A percentile compares a stretch with the other conserved stretches of the same genome.
Conservation (phyloP, 306 rosid genomes). For the Glycyrrhiza uralensis region DNA sequence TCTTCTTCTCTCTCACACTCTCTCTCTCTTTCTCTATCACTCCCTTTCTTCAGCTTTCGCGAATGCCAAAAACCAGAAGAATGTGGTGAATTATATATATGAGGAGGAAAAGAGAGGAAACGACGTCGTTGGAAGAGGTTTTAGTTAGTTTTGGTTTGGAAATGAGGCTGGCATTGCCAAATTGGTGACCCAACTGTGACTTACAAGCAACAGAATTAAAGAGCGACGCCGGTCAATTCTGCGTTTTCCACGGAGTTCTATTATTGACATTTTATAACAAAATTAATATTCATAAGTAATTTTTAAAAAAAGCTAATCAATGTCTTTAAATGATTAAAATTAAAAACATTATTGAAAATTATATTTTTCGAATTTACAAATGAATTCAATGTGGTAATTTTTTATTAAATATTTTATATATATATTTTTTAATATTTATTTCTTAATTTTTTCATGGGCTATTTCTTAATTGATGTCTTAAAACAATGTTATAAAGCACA, state of each 20-base stretch:
- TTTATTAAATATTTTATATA: no score
- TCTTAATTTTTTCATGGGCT: no score
- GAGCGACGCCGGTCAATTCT: conserved; percentile 24
- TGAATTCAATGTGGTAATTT: no score
- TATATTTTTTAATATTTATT: no score
- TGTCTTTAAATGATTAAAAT: no score
- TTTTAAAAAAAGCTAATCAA: no score
- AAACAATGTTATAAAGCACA: no score
- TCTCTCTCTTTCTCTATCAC: neutral
- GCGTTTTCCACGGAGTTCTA: conserved; percentile 23
- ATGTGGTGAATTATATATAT: neutral
- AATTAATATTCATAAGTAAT: no score
- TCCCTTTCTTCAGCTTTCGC: neutral
- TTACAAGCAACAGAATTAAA: neutral
- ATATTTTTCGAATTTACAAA: no score
- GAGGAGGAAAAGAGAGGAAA: neutral
- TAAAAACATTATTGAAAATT: no score
- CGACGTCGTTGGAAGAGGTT: conserved; percentile 12
- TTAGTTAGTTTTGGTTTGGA: neutral
- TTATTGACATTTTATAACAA: neutral
- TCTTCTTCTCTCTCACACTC: conserved; percentile 2
- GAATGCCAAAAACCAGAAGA: neutral
- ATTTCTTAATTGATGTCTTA: no score
- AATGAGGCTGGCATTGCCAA: neutral
- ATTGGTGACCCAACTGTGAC: neutral